These are phyloP conservation scores for Torrubiella hemipterigena DNA, from an alignment of 2,329 filamentous ascomycete species.

Conservation along the genomic window DNA sequence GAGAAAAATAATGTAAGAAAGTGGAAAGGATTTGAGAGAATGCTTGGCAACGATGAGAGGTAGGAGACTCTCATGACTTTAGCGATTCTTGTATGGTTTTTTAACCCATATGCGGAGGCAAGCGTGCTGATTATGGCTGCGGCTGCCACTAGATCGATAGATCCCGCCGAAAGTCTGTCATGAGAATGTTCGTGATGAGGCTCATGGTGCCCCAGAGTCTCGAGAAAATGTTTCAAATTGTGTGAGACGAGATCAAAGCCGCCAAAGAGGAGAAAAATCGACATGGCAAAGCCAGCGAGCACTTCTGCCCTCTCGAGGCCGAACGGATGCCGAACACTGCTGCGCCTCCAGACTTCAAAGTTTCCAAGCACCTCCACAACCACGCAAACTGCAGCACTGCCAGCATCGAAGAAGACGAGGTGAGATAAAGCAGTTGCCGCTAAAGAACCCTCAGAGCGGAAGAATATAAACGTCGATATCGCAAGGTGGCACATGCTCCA, in stretches of 20 bases:
- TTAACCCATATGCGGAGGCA: conserved; percentile 73
- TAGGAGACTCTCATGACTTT: conserved; percentile 81
- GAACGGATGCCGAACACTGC: conserved; percentile 87
- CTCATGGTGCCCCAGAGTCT: conserved; percentile 46
- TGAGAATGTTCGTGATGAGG: conserved; percentile 61
- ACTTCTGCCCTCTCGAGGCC: conserved; percentile 87
- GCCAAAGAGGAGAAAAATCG: conserved; percentile 93
- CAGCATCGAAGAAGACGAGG: conserved; percentile 87
- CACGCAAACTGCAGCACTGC: conserved; percentile 84
- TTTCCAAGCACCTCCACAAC: conserved; percentile 88
- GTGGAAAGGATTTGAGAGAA: conserved; percentile 92
- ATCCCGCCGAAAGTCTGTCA: conserved; percentile 56
- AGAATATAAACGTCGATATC: conserved; percentile 74
- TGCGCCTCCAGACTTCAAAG: conserved; percentile 94
- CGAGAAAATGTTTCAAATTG: conserved; percentile 84
- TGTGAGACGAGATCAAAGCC: conserved; percentile 92
- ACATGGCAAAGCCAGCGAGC: conserved; percentile 89
- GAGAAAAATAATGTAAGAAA: conserved; percentile 88
- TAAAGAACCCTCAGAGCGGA: conserved; percentile 73
- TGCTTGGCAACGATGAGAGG: conserved; percentile 66
- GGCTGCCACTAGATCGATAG: conserved; percentile 68
- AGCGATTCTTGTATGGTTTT: conserved; percentile 85
- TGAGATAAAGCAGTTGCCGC: conserved; percentile 89
- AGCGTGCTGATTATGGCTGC: conserved; percentile 74
- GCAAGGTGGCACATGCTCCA: conserved; percentile 87